phyloP scores from a whole-genome alignment of 345 rosid genomes.

The Trapa incisa region DNA sequence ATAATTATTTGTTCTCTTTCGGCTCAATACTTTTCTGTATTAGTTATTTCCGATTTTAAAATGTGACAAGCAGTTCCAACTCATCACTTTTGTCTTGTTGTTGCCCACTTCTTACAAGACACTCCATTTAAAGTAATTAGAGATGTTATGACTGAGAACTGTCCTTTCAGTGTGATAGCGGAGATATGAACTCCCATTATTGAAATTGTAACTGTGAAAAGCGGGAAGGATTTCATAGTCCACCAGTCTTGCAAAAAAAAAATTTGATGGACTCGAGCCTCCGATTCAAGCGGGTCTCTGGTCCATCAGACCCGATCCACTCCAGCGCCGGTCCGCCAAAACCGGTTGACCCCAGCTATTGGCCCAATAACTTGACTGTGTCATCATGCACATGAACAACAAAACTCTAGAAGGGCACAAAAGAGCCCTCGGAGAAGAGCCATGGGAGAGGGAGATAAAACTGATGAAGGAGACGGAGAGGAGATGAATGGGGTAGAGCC shows the following conservation, averaged over 20 bases:
- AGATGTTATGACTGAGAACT: background rate
- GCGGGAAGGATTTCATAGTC: slow-evolving; percentile 41
- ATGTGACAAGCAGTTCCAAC: slow-evolving; percentile 84
- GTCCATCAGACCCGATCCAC: too few relatives aligned
- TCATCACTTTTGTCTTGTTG: slow-evolving; percentile 13
- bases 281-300: too few relatives aligned
- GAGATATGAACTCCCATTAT: slow-evolving; percentile 91
- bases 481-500: too few relatives aligned
- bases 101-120: background rate
- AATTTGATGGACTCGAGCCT: too few relatives aligned
- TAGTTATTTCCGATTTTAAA: slow-evolving; percentile 59
- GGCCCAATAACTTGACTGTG: too few relatives aligned
- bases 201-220: slow-evolving; percentile 61
- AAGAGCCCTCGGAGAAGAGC: background rate
- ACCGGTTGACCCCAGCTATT: too few relatives aligned
- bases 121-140: background rate
- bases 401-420: too few relatives aligned
- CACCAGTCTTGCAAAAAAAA: too few relatives aligned
- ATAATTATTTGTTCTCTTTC: slow-evolving; percentile 6
- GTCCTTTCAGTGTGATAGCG: slow-evolving; percentile 66
- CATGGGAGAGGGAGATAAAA: background rate
- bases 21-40: slow-evolving; percentile 55
- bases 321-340: too few relatives aligned
- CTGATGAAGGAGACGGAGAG: too few relatives aligned
- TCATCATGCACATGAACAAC: too few relatives aligned